phyloP scores from a whole-genome alignment of 768 basidiomycete genomes.

The Pulveroboletus ravenelii region DNA sequence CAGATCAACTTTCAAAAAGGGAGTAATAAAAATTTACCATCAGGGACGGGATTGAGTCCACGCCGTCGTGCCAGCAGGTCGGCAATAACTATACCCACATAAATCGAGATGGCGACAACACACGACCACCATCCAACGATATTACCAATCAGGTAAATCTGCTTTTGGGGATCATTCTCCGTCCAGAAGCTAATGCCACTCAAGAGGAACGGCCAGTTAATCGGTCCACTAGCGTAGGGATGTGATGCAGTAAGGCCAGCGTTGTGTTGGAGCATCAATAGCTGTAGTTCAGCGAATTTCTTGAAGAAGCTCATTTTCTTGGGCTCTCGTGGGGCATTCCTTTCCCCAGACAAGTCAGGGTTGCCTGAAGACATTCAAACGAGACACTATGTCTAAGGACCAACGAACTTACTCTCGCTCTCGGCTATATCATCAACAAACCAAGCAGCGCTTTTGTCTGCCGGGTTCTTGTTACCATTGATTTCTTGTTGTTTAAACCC shows the following conservation, averaged over 20 bases:
- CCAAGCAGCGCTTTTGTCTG: conserved; percentile 84
- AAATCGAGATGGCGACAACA: conserved; percentile 79
- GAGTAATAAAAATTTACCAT: conserved; percentile 52
- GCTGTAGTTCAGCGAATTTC: conserved; percentile 90
- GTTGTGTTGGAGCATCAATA: conserved; percentile 97
- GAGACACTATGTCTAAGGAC: conserved; percentile 1
- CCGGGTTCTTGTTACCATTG: conserved; percentile 91
- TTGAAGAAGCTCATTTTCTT: conserved; percentile 88
- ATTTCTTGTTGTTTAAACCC: conserved; percentile 96
- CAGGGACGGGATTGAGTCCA: conserved; percentile 79
- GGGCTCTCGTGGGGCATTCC: conserved; percentile 55
- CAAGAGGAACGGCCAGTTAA: conserved; percentile 97
- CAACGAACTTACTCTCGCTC: conserved; percentile 55
- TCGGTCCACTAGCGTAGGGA: conserved; percentile 92
- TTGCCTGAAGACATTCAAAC: conserved; percentile 46
- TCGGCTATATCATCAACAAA: conserved; percentile 77
- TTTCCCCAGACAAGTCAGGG: conserved; percentile 42
- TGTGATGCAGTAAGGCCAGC: conserved; percentile 98
- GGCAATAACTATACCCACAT: conserved; percentile 84
- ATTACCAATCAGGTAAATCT: conserved; percentile 97
- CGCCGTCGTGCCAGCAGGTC: conserved; percentile 86
- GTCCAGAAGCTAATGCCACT: conserved; percentile 99
- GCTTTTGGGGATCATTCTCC: conserved; percentile 72
- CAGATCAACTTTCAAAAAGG: not conserved
- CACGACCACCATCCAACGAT: conserved; percentile 93